Conservation (phyloP, 306 rosid species). For the Castanea sativa region DNA sequence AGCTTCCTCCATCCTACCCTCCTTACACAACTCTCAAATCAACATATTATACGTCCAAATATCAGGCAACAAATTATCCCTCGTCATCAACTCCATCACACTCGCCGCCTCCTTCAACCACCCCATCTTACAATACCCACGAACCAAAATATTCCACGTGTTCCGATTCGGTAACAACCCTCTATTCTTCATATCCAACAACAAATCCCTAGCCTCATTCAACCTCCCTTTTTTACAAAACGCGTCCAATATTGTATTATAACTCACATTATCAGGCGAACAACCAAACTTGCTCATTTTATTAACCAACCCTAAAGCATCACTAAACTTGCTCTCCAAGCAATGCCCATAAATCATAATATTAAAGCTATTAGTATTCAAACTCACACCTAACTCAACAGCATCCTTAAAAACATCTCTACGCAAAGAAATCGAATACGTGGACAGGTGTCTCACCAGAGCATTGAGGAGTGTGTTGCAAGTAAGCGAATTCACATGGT, state of each 20-base stretch:
- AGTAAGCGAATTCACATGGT: conserved; percentile 46
- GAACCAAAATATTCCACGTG: conserved; percentile 70
- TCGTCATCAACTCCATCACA: conserved; percentile 69
- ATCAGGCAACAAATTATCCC: conserved; percentile 49
- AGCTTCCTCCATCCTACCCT: conserved; percentile 74
- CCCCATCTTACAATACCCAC: conserved; percentile 76
- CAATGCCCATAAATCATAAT: conserved; percentile 70
- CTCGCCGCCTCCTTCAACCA: conserved; percentile 69
- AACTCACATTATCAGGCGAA: conserved; percentile 67
- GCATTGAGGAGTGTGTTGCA: conserved; percentile 65
- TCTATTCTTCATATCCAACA: conserved; percentile 51
- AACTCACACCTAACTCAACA: conserved; percentile 40
- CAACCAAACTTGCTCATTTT: conserved; percentile 59
- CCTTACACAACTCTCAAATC: conserved; percentile 59
- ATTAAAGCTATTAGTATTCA: conserved; percentile 51
- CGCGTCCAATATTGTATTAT: conserved; percentile 64
- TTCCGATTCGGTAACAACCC: conserved; percentile 57
- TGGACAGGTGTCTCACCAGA: conserved; percentile 35
- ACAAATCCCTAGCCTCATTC: conserved; percentile 45
- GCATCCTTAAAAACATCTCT: conserved; percentile 41
- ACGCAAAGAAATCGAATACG: conserved; percentile 31
- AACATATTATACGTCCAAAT: conserved; percentile 80
- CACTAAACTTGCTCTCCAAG: conserved; percentile 37
- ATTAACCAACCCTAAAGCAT: conserved; percentile 42
- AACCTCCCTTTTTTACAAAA: conserved; percentile 59